Evolutionary conservation across 2,329 filamentous ascomycete genomes (phyloP).

Genomic region (Penicillium occitanis): DNA sequence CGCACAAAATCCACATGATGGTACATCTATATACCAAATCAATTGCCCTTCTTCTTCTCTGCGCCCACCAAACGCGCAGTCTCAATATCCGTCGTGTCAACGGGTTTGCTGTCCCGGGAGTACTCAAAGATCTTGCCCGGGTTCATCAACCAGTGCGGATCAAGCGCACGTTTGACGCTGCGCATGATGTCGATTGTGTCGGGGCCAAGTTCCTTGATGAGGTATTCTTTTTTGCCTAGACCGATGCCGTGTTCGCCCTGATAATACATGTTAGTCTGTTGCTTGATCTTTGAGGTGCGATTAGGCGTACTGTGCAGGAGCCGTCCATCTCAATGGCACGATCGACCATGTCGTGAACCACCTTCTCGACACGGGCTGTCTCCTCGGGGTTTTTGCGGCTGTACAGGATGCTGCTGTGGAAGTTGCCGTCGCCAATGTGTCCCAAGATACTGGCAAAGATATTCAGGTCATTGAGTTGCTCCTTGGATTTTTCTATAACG

Average conservation of each 20-base stretch:
- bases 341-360: constrained; percentile 86
- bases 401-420: constrained; percentile 91
- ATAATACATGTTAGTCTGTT: neutral
- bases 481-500: constrained; percentile 73
- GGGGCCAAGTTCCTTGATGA: constrained; percentile 74
- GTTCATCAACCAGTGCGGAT: constrained; percentile 87
- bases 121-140: constrained; percentile 87
- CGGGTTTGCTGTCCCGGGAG: constrained; percentile 20
- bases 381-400: constrained; percentile 68
- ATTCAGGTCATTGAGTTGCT: constrained; percentile 81
- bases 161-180: constrained; percentile 75
- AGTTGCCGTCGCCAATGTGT: constrained; percentile 92
- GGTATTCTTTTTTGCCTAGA: constrained; percentile 78
- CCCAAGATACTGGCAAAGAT: constrained; percentile 85
- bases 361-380: constrained; percentile 71
- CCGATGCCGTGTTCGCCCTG: constrained; percentile 79
- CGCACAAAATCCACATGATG: neutral
- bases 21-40: neutral
- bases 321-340: constrained; percentile 93
- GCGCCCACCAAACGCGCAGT: constrained; percentile 19
- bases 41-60: constrained; percentile 23
- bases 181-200: constrained; percentile 84
- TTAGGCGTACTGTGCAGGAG: constrained; percentile 66
- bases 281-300: too few species aligned
- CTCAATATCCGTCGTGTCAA: constrained; percentile 15